Evolutionary conservation across 352 stramenopile genomes (phyloP), one percentile per base, ranked within the genome.

Genomic region (Phytophthora kernoviae): DNA sequence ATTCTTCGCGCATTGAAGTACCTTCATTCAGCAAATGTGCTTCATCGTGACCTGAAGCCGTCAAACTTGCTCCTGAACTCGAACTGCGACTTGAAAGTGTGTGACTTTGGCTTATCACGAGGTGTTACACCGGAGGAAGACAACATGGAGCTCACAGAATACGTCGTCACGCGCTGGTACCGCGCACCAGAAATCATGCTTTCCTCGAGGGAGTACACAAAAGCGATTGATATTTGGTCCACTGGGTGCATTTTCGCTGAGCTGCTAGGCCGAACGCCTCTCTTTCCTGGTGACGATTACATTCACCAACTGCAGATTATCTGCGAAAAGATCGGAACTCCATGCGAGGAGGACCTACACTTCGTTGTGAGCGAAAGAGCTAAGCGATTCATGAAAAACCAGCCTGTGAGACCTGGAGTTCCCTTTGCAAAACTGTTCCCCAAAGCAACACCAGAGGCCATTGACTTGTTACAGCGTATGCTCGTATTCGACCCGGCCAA

Each of bases 251-350:
- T 98, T 65, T 96, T 98, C 44, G 91, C 89, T n/a, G 93, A 98
- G 65, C 62, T 98, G 27, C 75, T 98, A 1, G 86, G 84, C 10
- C 78, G 88, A 39, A 96, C 96, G 43, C 89, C 90, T 40, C 77
- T 98, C n/a, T 98, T 98, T 41, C 93, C 90, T 5, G 93, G 93
- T 1, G 94, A 99, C 51, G 97, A 99, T 74, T 99, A 99, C 75
- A 99, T 99, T 73, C 93, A 99, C 74, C 97, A 99, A 77, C 93
- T 99, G 42, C 88, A 97, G 75, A 94, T 98, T 66, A 98, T 98
- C 53, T 95, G 84, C 59, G 88, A 97, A 54, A 94, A 96, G 54
- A 79, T 98, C 32, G 92, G 92, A 32, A 96, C 87, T 37, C 88
- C 90, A 10, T 70, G 69, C 22, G 81, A 98, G 42, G 86, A 87